Conservation (phyloP, 2,329 filamentous ascomycete species). For the Teratosphaeria viscida region DNA sequence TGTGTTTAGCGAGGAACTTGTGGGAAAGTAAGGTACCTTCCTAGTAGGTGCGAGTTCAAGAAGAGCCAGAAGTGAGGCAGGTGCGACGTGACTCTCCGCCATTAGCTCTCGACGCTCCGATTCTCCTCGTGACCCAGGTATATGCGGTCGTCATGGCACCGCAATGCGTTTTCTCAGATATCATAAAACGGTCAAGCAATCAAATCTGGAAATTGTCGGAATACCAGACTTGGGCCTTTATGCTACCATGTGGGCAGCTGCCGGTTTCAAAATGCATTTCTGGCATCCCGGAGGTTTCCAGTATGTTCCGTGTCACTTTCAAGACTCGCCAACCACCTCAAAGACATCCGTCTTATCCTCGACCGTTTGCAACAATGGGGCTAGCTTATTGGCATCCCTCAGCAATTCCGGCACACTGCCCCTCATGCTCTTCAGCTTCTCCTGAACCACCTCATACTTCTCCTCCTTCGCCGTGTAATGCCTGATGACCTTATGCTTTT, state of each 20-base stretch:
- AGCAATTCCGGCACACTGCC: conserved; percentile 73
- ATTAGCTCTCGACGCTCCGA: no score
- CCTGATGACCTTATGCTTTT: conserved; percentile 69
- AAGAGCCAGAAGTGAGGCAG: neutral
- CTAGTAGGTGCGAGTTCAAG: neutral
- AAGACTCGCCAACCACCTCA: conserved; percentile 33
- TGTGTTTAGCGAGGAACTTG: neutral
- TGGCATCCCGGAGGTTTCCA: neutral
- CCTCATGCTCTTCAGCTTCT: conserved; percentile 46
- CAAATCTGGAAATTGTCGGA: neutral
- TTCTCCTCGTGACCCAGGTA: no score
- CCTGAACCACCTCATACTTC: conserved; percentile 63
- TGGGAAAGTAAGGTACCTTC: neutral
- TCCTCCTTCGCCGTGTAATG: conserved; percentile 89
- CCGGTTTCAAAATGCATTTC: neutral
- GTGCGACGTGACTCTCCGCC: neutral
- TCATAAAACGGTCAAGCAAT: neutral
- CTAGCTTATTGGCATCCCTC: conserved; percentile 74
- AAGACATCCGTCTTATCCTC: conserved; percentile 85
- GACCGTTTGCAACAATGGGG: conserved; percentile 63
- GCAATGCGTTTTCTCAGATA: no score
- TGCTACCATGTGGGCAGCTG: neutral
- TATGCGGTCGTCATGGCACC: no score
- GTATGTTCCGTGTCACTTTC: neutral
- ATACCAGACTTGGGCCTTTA: neutral